These are phyloP conservation scores for Scytalidium lignicola DNA, from an alignment of 2,329 filamentous ascomycete genomes.

Conservation along the genomic window DNA sequence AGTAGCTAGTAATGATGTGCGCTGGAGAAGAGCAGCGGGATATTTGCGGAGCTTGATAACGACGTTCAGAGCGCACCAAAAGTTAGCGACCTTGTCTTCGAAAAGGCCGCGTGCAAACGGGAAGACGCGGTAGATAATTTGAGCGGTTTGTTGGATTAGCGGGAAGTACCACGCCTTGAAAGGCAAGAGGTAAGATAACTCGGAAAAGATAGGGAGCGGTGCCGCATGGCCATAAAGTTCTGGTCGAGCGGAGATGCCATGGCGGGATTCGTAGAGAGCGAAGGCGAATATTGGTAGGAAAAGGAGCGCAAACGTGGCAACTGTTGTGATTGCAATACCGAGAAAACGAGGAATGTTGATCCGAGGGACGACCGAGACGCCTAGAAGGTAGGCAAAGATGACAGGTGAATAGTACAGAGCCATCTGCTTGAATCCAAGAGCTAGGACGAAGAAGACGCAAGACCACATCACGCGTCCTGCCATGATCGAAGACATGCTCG, in stretches of 20 bases:
- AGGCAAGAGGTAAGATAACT: constrained; percentile 55
- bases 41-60: constrained; percentile 81
- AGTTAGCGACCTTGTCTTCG: constrained; percentile 97
- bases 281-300: constrained; percentile 72
- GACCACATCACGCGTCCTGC: constrained; percentile 83
- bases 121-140: constrained; percentile 88
- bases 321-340: constrained; percentile 68
- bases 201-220: constrained; percentile 57
- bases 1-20: constrained; percentile 69
- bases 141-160: constrained; percentile 69
- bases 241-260: constrained; percentile 53
- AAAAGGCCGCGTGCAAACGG: constrained; percentile 94
- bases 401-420: constrained; percentile 93
- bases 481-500: constrained; percentile 82
- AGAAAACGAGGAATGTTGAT: constrained; percentile 65
- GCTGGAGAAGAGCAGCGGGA: constrained; percentile 66
- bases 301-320: constrained; percentile 67
- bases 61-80: constrained; percentile 92
- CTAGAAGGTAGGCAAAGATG: constrained; percentile 87
- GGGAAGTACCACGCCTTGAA: constrained; percentile 67
- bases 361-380: constrained; percentile 73
- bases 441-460: constrained; percentile 87
- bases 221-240: constrained; percentile 54
- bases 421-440: constrained; percentile 99
- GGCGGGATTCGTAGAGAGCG: constrained; percentile 62